Base-by-base conservation (phyloP, 345 rosid species). In the Pistacia atlantica region DNA sequence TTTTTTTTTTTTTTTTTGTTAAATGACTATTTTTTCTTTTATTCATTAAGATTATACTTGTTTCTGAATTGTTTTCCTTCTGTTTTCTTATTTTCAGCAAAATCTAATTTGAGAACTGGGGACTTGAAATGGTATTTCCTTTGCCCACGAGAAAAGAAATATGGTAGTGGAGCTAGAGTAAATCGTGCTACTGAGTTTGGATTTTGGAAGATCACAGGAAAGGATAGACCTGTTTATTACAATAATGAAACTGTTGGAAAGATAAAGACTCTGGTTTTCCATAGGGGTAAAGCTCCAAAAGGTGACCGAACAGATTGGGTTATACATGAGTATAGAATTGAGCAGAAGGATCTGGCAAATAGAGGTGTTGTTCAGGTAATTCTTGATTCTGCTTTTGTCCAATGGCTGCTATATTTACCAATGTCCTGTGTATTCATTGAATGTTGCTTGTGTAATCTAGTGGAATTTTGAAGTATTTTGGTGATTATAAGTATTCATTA, bases 81-180 rank as follows among this genome's bases (percentile, higher is more conserved):
- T 38, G 33, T 38, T 65, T 2, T 78, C 52, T 7, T 6, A 31
- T n/a, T 77, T 46, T 22, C 83, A 79, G 93, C 13, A 56, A 80
- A 79, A 62, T 90, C 97, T 0, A 28, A 18, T 60, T 59, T 79
- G 73, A 74, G 56, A 67, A 84, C 80, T 20, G 81, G 90, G 45
- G 98, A 95, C 80, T 86, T 88, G 10, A 89, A 93, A 51, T 95
- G 97, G 97, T 89, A 83, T 78, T 95, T 93, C 86, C 93, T 88
- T 78, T 90, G 98, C 60, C 91, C 98, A 0, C 72, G 84, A 11
- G 88, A 75, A 74, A 93, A 81, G 86, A 95, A 87, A 76, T 91
- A 89, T 79, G 65, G 82, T 3, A 83, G 16, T 28, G 91, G 98
- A 2, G 73, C 8, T 6, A 82, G 84, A 37, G 62, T 71, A 52